Evolutionary conservation across 306 rosid genomes (phyloP).

Genomic region (Dryas drummondii): DNA sequence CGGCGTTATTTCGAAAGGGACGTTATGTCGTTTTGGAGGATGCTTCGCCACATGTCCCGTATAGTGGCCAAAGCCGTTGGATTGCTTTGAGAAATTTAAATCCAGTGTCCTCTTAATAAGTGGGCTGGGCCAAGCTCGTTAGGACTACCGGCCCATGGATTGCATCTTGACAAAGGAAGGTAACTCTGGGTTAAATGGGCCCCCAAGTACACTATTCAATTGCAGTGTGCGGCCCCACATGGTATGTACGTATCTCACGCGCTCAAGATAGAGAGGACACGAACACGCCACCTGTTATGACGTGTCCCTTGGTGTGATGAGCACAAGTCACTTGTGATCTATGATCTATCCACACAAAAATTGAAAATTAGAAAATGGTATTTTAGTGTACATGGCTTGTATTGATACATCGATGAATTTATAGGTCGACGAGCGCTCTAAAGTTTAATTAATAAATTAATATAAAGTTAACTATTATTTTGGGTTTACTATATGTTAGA

Average conservation of each 20-base stretch:
- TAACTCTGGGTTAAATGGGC: neutral
- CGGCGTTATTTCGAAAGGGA: constrained; percentile 21
- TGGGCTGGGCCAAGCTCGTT: neutral
- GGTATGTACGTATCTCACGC: too few relatives aligned
- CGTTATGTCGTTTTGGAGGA: neutral
- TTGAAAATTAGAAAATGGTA: neutral
- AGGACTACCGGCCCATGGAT: neutral
- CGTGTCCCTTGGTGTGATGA: neutral
- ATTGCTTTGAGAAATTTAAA: constrained; percentile 2
- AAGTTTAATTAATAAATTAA: too few relatives aligned
- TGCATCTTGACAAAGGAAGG: neutral
- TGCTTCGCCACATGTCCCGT: constrained; percentile 18
- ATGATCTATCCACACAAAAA: neutral
- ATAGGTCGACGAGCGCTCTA: too few relatives aligned
- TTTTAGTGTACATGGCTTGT: too few relatives aligned
- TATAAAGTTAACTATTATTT: too few relatives aligned
- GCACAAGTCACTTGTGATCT: neutral
- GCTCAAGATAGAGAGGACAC: neutral
- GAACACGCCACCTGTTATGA: constrained; percentile 8
- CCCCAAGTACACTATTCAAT: too few relatives aligned
- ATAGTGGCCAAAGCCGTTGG: constrained; percentile 25
- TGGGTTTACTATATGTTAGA: too few relatives aligned
- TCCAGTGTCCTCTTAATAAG: too few relatives aligned
- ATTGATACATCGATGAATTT: too few relatives aligned
- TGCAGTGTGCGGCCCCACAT: neutral